Evolutionary conservation across 306 rosid species (phyloP).

Genomic region (Castanea mollissima): DNA sequence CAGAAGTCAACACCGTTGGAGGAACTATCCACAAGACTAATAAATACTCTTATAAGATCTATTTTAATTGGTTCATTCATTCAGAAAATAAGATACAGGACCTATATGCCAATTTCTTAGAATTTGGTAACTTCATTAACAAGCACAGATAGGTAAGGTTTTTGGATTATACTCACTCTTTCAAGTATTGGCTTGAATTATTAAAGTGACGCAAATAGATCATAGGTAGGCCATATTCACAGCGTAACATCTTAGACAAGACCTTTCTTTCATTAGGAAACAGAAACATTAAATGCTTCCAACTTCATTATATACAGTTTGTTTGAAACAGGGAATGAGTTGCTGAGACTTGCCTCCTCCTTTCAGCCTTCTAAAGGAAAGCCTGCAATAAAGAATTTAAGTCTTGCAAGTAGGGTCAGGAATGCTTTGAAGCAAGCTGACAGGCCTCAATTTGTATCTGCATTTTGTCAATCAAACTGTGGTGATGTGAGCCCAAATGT

Average conservation of each 20-base stretch:
- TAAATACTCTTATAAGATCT: neutral
- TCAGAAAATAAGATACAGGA: neutral
- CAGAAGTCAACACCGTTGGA: neutral
- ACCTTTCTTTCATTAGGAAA: neutral
- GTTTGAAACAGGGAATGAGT: slow-evolving; percentile 53
- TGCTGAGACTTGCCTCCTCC: slow-evolving; percentile 73
- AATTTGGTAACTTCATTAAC: neutral
- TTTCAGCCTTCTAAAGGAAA: slow-evolving; percentile 66
- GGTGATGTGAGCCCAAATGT: slow-evolving; percentile 99
- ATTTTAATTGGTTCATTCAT: neutral
- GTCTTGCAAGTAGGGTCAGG: slow-evolving; percentile 74
- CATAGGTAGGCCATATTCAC: neutral
- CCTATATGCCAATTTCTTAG: neutral
- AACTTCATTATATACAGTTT: neutral
- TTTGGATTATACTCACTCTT: neutral
- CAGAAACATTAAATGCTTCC: neutral
- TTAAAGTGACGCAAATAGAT: neutral
- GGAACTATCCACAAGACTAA: neutral
- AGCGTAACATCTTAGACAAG: neutral
- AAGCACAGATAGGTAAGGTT: neutral
- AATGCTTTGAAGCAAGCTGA: slow-evolving; percentile 51
- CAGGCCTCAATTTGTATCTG: slow-evolving; percentile 76
- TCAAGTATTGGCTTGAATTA: neutral
- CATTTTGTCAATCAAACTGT: slow-evolving; percentile 89
- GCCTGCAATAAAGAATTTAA: slow-evolving; percentile 45